Evolutionary conservation across 2,329 filamentous ascomycete species (phyloP), one percentile per base, ranked within the genome.

Genomic region (Ilyonectria sp.): DNA sequence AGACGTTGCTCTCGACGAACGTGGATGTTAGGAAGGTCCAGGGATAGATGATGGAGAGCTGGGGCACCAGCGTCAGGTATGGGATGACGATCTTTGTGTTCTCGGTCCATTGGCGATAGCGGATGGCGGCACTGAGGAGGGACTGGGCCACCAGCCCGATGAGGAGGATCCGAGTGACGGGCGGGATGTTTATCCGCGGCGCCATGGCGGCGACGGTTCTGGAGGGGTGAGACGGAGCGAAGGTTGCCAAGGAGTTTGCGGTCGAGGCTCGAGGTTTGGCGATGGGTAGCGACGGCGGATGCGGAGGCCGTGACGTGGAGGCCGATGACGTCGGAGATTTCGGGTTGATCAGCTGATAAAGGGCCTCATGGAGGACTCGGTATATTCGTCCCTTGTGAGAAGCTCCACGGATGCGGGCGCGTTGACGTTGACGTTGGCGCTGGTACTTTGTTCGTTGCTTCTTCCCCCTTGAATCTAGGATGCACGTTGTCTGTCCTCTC

Each of bases 21-120:
- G 94, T 93, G 2, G 94, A 92, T 3, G 93, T 93, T 63, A 97
- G 76, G 71, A 97, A 92, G 1, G 94, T 97, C 96, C 96, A 99
- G 1, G 96, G 96, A 78, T 97, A 98, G 76, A 93, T 87, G 66
- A 97, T 84, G 65, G 94, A 95, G 63, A 91, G 85, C 75, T 94
- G 91, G 7, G 96, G 96, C 49, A 98, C 90, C 69, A 98, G 88
- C 61, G 93, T 93, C 67, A 99, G 87, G 84, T 95, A 98, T 67
- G 95, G 94, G 67, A 96, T 90, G 74, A 94, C 89, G 72, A 92
- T 91, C 78, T 87, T 86, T 75, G 84, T 88, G 80, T 89, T 85
- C 76, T 84, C 86, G 57, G 83, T 87, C 87, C 90, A 92, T 82
- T 92, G 89, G 69, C 89, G 87, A 78, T 93, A 93, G 63, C 93